Base-by-base conservation (phyloP, 2,329 filamentous ascomycete species). In the Didymella pinodella region DNA sequence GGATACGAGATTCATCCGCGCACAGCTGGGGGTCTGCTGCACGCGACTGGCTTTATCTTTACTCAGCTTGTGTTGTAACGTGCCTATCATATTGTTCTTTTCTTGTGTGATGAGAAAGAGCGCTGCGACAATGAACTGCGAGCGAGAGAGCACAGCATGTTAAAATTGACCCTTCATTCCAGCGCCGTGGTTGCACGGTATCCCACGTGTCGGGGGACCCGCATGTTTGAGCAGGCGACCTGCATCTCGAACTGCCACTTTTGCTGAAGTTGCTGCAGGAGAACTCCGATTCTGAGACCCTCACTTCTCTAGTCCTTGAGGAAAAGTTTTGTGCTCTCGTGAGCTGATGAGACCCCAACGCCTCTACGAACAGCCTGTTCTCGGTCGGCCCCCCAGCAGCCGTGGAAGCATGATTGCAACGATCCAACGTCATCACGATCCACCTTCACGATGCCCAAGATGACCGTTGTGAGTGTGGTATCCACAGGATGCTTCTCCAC, bases 141-240 rank as follows among this genome's bases (percentile, higher is more conserved):
- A 41, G 26, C 34, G 47, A 40, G 32, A 43, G 52, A 43, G 48
- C 45, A 59, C 47, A 43, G 26, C 36, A 47, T 28, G 22, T 34
- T 34, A 41, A 49, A 41, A 50, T n/a, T 54, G 40, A 43, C 41
- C 28, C 50, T 59, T 50, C 20, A 54, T 50, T 50, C 50, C 46
- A 47, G 28, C 28, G n/a, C 26, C 44, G 56, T 12, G 56, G 51
- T 54, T 28, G 46, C 46, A 54, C 40, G 20, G 41, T 29, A n/a
- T 7, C 46, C 56, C 50, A 59, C 56, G 56, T 59, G 56, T 59
- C 28, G 32, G 46, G 32, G 46, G 50, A 54, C 45, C 45, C 45
- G 55, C 55, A 18, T 58, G 55, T 58, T 59, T 59, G 56, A 59
- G 40, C 46, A 59, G 38, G 50, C 56, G 49, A 58, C 31, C 29